A percentile compares a stretch with the other conserved stretches of the same genome.
phyloP scores from a whole-genome alignment of 2,329 filamentous ascomycete genomes.

The Aspergillus ochraceoroseus region DNA sequence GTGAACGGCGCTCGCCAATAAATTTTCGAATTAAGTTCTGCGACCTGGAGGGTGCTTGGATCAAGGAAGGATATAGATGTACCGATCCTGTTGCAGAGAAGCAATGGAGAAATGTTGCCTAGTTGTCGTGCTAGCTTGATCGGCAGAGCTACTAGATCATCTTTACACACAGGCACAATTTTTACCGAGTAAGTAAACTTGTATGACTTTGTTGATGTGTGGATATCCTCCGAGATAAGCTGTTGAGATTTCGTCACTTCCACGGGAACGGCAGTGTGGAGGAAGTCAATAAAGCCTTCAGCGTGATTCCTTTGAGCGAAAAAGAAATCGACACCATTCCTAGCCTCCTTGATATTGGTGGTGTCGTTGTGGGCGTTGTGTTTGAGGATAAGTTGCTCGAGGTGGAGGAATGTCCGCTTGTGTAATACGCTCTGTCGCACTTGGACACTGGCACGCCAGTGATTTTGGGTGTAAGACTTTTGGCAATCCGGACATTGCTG shows the following conservation, averaged over 20 bases:
- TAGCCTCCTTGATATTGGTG: conserved; percentile 96
- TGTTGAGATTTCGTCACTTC: conserved; percentile 81
- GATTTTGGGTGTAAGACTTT: conserved; percentile 95
- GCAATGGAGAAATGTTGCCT: conserved; percentile 83
- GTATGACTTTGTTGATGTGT: conserved; percentile 85
- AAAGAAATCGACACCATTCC: conserved; percentile 94
- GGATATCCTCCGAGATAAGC: conserved; percentile 86
- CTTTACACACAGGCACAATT: conserved; percentile 91
- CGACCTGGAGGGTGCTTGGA: conserved; percentile 82
- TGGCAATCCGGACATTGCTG: conserved; percentile 93
- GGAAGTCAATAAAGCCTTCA: conserved; percentile 86
- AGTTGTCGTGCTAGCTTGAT: conserved; percentile 80
- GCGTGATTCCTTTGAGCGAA: conserved; percentile 86
- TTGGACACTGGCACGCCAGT: conserved; percentile 89
- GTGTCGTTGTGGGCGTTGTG: conserved; percentile 86
- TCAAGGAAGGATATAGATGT: conserved; percentile 88
- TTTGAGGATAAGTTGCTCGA: conserved; percentile 95
- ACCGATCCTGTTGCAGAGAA: conserved; percentile 81
- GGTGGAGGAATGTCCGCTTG: conserved; percentile 77
- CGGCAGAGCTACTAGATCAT: conserved; percentile 90
- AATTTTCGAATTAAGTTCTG: conserved; percentile 72
- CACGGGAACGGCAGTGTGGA: conserved; percentile 74
- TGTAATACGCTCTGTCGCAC: conserved; percentile 95
- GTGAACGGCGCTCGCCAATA: conserved; percentile 91
- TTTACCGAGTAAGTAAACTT: conserved; percentile 92